Evolutionary conservation across 306 rosid species (phyloP).

Genomic region (Fragaria iinumae): DNA sequence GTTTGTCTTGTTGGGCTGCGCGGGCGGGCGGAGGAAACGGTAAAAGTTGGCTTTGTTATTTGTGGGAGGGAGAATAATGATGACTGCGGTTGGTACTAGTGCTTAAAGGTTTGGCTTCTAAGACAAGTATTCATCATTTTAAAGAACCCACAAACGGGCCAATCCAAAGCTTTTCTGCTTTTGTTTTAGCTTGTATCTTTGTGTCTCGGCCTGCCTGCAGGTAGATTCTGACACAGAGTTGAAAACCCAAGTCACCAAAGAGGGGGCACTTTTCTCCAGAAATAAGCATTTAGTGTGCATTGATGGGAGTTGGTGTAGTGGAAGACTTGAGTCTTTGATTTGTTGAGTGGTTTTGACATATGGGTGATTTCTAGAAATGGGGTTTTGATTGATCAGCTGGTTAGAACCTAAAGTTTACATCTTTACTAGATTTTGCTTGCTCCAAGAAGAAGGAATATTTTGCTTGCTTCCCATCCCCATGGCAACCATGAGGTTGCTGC

Average conservation of each 20-base stretch:
- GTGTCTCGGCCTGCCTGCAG: conserved; percentile 6
- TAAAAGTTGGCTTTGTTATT: neutral
- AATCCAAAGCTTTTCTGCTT: neutral
- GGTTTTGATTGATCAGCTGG: neutral
- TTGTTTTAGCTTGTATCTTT: neutral
- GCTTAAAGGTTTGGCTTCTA: conserved; percentile 35
- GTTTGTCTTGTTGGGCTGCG: neutral
- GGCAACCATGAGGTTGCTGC: conserved; percentile 36
- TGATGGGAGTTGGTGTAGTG: neutral
- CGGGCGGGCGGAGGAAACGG: conserved; percentile 31
- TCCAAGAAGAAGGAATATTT: neutral
- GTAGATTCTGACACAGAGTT: neutral
- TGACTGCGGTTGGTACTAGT: conserved; percentile 22
- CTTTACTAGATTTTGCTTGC: neutral
- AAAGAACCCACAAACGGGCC: conserved; percentile 5
- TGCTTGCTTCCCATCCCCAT: conserved; percentile 19
- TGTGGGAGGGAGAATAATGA: neutral
- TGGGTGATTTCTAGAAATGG: neutral
- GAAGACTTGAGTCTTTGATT: conserved; percentile 12
- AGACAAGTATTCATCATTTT: conserved; percentile 41
- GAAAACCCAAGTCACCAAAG: conserved; percentile 13
- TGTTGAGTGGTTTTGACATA: neutral
- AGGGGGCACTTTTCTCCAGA: neutral
- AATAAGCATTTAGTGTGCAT: neutral
- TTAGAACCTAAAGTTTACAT: neutral